These are phyloP conservation scores for Stramenopiles sp. DNA, from an alignment of 352 stramenopile species.

Conservation along the genomic window DNA sequence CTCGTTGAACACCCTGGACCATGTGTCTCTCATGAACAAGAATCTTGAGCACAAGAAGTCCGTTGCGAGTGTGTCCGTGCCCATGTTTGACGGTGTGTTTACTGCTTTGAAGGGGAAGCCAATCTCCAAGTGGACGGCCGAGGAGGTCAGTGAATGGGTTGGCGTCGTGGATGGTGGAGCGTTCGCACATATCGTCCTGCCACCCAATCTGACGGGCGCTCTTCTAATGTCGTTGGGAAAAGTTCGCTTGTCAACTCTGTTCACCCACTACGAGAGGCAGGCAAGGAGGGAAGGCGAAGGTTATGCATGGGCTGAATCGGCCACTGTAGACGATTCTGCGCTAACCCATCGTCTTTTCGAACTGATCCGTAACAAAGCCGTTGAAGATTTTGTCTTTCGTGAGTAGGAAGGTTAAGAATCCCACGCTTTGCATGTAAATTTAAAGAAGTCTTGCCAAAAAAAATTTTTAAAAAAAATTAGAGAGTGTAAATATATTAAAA, in stretches of 20 bases:
- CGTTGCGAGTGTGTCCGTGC: neutral
- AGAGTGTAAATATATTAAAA: too few relatives aligned
- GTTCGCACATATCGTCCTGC: constrained; percentile 26
- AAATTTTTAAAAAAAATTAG: neutral
- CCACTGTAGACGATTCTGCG: neutral
- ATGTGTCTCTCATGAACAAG: constrained; percentile 27
- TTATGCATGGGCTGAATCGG: constrained; percentile 13
- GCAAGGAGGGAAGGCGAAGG: constrained; percentile 16
- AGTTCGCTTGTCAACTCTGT: constrained; percentile 15
- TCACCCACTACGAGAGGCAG: constrained; percentile 3
- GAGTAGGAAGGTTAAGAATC: neutral
- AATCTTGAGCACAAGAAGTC: constrained; percentile 15
- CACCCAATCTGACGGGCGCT: constrained; percentile 8
- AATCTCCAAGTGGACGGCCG: constrained; percentile 17
- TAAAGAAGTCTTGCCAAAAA: neutral
- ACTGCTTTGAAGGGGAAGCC: neutral
- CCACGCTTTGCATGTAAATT: neutral
- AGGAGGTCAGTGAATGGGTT: constrained; percentile 22
- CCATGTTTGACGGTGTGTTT: neutral
- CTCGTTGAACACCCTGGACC: constrained; percentile 25
- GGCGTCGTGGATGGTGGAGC: constrained; percentile 18
- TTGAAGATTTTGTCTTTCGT: neutral
- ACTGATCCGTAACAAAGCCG: neutral
- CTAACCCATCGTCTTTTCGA: neutral
- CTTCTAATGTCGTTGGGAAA: constrained; percentile 19